These are phyloP conservation scores for Prosopis cineraria DNA, from an alignment of 306 rosid genomes.

Conservation along the genomic window DNA sequence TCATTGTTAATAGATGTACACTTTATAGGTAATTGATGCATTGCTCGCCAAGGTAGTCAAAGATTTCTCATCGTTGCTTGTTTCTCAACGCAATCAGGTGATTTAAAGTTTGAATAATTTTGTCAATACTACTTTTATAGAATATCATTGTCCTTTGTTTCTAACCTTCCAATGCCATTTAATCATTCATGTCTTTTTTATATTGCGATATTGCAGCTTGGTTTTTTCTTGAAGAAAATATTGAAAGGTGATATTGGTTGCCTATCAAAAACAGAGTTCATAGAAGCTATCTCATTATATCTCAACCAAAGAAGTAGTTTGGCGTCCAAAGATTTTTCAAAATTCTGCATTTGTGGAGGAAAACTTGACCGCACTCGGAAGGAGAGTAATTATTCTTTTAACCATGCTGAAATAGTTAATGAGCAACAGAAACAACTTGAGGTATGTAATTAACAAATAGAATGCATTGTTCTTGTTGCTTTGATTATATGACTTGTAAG, in stretches of 20 bases:
- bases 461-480: slow-evolving; percentile 6
- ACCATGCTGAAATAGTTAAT: slow-evolving; percentile 50
- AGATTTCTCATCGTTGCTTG: slow-evolving; percentile 87
- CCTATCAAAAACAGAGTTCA: slow-evolving; percentile 65
- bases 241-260: slow-evolving; percentile 55
- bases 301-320: slow-evolving; percentile 67
- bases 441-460: slow-evolving; percentile 43
- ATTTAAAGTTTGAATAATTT: slow-evolving; percentile 16
- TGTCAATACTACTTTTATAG: slow-evolving; percentile 11
- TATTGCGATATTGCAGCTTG: slow-evolving; percentile 58
- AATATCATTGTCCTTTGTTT: not conserved
- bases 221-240: slow-evolving; percentile 76
- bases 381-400: slow-evolving; percentile 37
- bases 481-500: not conserved
- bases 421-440: slow-evolving; percentile 73
- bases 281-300: slow-evolving; percentile 65
- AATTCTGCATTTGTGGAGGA: slow-evolving; percentile 76
- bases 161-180: not conserved
- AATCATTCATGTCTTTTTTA: slow-evolving; percentile 4
- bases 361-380: slow-evolving; percentile 45
- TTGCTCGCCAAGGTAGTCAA: slow-evolving; percentile 72
- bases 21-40: slow-evolving; percentile 73
- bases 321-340: slow-evolving; percentile 69
- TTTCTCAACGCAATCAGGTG: slow-evolving; percentile 96
- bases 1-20: slow-evolving; percentile 33